Percentiles rank a stretch among this genome's conserved stretches.
These are phyloP conservation scores for Rauvolfia tetraphylla DNA, from an alignment of 257 asterid species.

Conservation along the genomic window DNA sequence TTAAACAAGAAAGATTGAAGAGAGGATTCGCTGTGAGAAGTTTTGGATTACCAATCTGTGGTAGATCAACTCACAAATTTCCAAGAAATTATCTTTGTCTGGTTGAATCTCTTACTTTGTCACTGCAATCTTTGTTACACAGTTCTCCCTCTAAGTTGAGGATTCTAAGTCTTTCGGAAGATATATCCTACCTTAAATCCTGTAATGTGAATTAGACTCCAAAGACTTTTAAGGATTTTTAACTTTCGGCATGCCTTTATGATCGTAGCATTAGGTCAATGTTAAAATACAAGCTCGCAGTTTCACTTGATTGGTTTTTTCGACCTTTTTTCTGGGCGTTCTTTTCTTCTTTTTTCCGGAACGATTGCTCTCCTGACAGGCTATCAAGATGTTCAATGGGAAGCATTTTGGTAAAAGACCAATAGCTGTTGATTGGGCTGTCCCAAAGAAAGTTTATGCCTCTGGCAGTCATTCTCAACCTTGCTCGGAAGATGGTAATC, in stretches of 20 bases:
- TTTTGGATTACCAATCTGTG: neutral
- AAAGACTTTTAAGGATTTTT: neutral
- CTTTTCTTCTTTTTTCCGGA: neutral
- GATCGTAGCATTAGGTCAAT: neutral
- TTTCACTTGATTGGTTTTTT: neutral
- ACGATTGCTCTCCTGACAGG: slow-evolving; percentile 42
- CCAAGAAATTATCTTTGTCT: slow-evolving; percentile 2
- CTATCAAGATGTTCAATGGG: slow-evolving; percentile 74
- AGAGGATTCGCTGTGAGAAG: neutral
- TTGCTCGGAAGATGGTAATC: slow-evolving; percentile 50
- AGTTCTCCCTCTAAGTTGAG: neutral
- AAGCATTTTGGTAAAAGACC: slow-evolving; percentile 63
- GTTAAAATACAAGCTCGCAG: neutral
- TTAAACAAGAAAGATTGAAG: neutral
- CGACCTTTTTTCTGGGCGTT: neutral
- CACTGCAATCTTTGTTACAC: neutral
- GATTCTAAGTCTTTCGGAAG: neutral
- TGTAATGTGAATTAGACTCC: neutral
- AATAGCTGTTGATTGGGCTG: slow-evolving; percentile 96
- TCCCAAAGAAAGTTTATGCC: slow-evolving; percentile 67
- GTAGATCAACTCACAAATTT: too few species aligned
- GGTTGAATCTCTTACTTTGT: neutral
- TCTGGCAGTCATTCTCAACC: slow-evolving; percentile 48
- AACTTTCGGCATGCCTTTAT: neutral
- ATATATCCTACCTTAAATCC: neutral